Conservation (phyloP, 1,284 basidiomycete genomes). For the Cryptococcus jaspeensis region DNA sequence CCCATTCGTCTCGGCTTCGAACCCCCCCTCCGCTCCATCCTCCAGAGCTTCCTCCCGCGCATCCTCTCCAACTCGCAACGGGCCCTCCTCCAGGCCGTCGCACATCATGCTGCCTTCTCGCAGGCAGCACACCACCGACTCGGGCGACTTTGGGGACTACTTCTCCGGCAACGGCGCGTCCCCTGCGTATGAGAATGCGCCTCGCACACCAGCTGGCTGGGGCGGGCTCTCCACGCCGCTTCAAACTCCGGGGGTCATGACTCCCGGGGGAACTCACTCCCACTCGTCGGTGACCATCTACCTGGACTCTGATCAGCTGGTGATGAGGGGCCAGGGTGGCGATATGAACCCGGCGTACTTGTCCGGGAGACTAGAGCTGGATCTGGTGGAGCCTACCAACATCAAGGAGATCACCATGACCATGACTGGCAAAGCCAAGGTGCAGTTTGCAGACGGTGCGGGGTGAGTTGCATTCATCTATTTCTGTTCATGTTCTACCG, state of each 20-base stretch:
- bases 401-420: constrained; percentile 82
- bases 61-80: constrained; percentile 27
- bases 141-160: constrained; percentile 28
- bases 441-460: constrained; percentile 64
- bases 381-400: constrained; percentile 74
- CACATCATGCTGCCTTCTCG: constrained; percentile 9
- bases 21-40: constrained; percentile 13
- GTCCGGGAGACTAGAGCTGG: constrained; percentile 69
- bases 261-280: constrained; percentile 27
- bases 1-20: constrained; percentile 1
- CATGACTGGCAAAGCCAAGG: constrained; percentile 75
- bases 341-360: constrained; percentile 72
- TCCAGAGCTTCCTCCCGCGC: constrained; percentile 30
- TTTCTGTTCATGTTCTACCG: constrained; percentile 3
- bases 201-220: background rate
- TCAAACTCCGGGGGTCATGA: constrained; percentile 17
- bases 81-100: constrained; percentile 13
- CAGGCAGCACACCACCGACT: constrained; percentile 7
- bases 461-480: constrained; percentile 57
- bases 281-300: constrained; percentile 62
- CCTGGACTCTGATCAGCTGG: constrained; percentile 67
- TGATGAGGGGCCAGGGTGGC: constrained; percentile 73
- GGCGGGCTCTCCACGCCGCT: background rate
- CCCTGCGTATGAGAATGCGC: constrained; percentile 5
- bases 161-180: constrained; percentile 5